Conservation (phyloP, 1,139 yeast species). For the Zygoascus meyerae region DNA sequence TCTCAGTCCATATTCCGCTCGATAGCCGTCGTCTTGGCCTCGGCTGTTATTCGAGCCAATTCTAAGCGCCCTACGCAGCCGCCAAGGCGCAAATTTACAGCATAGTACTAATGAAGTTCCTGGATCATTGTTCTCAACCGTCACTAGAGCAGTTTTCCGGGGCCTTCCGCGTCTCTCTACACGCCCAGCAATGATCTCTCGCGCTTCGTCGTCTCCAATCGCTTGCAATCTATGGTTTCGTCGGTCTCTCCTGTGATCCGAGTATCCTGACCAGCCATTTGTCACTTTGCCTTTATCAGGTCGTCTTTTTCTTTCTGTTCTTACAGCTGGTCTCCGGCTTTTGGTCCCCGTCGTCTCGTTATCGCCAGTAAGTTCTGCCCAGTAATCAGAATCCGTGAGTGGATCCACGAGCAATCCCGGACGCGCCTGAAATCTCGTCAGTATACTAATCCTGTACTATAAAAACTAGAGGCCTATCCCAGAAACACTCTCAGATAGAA, state of each 20-base stretch:
- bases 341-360: slow-evolving; percentile 1
- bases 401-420: slow-evolving; percentile 23
- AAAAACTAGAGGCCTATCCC: background rate
- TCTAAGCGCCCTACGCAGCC: slow-evolving; percentile 8
- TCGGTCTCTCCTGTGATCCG: too few relatives aligned
- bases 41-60: background rate
- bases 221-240: too few relatives aligned
- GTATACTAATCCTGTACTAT: background rate
- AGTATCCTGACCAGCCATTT: too few relatives aligned
- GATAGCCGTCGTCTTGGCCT: background rate
- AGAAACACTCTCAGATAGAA: too few relatives aligned
- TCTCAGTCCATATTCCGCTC: background rate
- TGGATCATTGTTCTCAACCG: slow-evolving; percentile 2
- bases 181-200: slow-evolving; percentile 8
- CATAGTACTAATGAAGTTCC: slow-evolving; percentile 3
- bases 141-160: slow-evolving; percentile 8
- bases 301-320: background rate
- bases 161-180: slow-evolving; percentile 14
- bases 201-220: background rate
- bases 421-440: slow-evolving; percentile 16
- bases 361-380: slow-evolving; percentile 18
- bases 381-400: slow-evolving; percentile 18
- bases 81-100: slow-evolving; percentile 11
- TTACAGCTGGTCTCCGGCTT: background rate
- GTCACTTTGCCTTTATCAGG: too few relatives aligned